Percentiles rank a stretch among this genome's conserved stretches.
phyloP scores from a whole-genome alignment of 805 yeast species.

The Ogataea pignaliae region DNA sequence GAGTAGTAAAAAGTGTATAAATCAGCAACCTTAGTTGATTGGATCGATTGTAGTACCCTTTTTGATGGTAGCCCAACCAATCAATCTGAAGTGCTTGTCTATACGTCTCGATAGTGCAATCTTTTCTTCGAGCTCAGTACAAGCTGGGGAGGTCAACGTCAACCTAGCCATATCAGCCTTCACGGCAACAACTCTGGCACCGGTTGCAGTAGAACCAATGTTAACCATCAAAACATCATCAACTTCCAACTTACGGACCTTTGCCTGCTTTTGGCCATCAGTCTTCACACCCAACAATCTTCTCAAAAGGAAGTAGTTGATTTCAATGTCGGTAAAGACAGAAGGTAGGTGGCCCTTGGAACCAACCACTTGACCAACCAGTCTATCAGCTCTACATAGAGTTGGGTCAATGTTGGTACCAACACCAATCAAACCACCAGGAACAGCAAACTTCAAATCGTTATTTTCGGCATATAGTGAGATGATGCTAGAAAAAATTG shows the following conservation, averaged over 20 bases:
- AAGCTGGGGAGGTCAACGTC: constrained; percentile 94
- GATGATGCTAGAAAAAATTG: constrained; percentile 90
- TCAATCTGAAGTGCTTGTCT: constrained; percentile 99
- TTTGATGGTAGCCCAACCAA: constrained; percentile 99
- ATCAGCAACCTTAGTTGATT: constrained; percentile 34
- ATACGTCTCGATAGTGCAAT: constrained; percentile 98
- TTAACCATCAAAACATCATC: constrained; percentile 98
- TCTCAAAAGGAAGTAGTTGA: constrained; percentile 93
- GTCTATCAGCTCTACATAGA: constrained; percentile 97
- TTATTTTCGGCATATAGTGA: constrained; percentile 97
- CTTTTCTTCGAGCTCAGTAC: constrained; percentile 97
- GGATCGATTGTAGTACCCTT: constrained; percentile 90
- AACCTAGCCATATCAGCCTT: constrained; percentile 99
- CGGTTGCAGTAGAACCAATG: constrained; percentile 98
- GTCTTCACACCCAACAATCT: constrained; percentile 98
- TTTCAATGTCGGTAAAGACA: constrained; percentile 94
- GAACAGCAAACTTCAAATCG: constrained; percentile 97
- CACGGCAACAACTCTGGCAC: constrained; percentile 97
- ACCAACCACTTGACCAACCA: constrained; percentile 99
- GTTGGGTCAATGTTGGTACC: constrained; percentile 99
- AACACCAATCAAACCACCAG: constrained; percentile 99
- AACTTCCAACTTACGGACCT: constrained; percentile 88
- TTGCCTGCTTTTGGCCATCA: constrained; percentile 94
- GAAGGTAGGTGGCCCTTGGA: constrained; percentile 95
- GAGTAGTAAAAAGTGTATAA: neutral